phyloP scores from a whole-genome alignment of 1,284 basidiomycete genomes.

The Ganoderma leucocontextum region DNA sequence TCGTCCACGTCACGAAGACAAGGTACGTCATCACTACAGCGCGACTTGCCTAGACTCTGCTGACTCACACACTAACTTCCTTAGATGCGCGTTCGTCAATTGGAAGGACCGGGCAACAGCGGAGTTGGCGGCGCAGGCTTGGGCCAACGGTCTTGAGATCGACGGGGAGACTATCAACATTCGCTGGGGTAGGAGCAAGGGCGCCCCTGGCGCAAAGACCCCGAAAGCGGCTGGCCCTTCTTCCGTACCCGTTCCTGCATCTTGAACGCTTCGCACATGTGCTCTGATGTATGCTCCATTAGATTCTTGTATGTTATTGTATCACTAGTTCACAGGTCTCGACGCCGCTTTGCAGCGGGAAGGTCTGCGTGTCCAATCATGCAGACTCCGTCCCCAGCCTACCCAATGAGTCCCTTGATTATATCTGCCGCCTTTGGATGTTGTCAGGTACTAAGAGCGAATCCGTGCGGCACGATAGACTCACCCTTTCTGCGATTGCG shows the following conservation, averaged over 20 bases:
- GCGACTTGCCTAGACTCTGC: neutral
- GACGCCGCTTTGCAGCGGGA: neutral
- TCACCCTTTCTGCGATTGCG: constrained; percentile 32
- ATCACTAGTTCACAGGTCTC: constrained; percentile 9
- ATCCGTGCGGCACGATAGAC: neutral
- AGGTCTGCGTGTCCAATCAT: neutral
- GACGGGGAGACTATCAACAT: constrained; percentile 80
- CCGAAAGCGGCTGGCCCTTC: constrained; percentile 20
- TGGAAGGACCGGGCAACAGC: constrained; percentile 85
- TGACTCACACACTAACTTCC: constrained; percentile 13
- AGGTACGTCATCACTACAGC: constrained; percentile 51
- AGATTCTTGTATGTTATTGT: constrained; percentile 10
- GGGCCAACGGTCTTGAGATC: constrained; percentile 89
- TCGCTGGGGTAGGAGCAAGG: constrained; percentile 87
- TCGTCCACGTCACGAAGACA: constrained; percentile 88
- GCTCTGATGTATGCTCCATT: constrained; percentile 3
- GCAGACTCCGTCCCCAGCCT: neutral
- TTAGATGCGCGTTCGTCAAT: constrained; percentile 95
- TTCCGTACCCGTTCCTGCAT: constrained; percentile 18
- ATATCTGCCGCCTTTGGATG: neutral
- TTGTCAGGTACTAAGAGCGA: neutral
- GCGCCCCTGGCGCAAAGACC: constrained; percentile 33
- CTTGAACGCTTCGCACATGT: neutral
- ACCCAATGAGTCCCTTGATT: neutral
- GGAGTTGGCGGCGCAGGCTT: constrained; percentile 87